These are phyloP conservation scores for Fagopyrum homotropicum DNA, from an alignment of 148 eudicot species.

Conservation along the genomic window DNA sequence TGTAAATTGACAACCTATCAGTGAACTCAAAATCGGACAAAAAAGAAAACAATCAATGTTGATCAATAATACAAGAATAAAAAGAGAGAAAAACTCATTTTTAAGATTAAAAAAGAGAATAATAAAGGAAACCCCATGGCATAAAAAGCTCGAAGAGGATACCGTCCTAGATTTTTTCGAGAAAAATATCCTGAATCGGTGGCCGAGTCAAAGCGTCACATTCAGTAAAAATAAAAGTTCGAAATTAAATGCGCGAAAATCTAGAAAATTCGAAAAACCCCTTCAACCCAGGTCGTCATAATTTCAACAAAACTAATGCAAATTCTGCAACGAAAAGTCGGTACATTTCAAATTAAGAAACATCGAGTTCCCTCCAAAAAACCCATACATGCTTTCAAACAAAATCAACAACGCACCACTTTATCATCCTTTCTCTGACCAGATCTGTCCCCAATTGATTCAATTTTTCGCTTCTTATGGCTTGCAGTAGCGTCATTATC, in stretches of 20 bases:
- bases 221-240: constrained; percentile 11
- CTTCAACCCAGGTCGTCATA: constrained; percentile 7
- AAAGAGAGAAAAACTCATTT: constrained; percentile 6
- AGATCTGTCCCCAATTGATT: constrained; percentile 34
- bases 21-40: constrained; percentile 17
- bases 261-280: constrained; percentile 15
- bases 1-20: constrained; percentile 29
- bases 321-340: constrained; percentile 8
- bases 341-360: constrained; percentile 7
- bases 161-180: not conserved
- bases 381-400: not conserved
- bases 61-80: constrained; percentile 16
- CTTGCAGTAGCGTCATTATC: constrained; percentile 9
- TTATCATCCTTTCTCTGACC: constrained; percentile 15
- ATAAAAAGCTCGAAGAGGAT: constrained; percentile 7
- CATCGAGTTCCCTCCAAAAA: constrained; percentile 9
- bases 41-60: constrained; percentile 8
- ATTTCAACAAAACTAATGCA: constrained; percentile 8
- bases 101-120: not conserved
- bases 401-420: constrained; percentile 14
- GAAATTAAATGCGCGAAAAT: constrained; percentile 20
- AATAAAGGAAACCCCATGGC: constrained; percentile 2
- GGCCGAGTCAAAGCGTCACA: constrained; percentile 16
- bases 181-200: constrained; percentile 10
- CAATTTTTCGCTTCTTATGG: constrained; percentile 31